A percentile compares a stretch with the other conserved stretches of the same genome.
These are phyloP conservation scores for Phoma herbarum DNA, from an alignment of 2,329 filamentous ascomycete species.

Conservation along the genomic window DNA sequence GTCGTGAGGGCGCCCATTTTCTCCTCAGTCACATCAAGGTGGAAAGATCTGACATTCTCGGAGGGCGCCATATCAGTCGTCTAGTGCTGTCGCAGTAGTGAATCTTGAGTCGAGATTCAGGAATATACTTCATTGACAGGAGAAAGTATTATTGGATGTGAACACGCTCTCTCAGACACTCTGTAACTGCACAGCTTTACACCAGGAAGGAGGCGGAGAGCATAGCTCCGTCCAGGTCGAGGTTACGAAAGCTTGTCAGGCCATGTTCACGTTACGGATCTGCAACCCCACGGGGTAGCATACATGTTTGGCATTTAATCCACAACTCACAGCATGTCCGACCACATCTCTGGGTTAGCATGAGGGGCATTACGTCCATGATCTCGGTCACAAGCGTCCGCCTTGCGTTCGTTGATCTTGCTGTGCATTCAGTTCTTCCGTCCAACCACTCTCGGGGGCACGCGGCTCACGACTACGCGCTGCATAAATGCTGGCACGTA, in stretches of 20 bases:
- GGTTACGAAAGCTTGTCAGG: slow-evolving; percentile 2
- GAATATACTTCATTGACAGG: background rate
- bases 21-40: slow-evolving; percentile 22
- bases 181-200: background rate
- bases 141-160: background rate
- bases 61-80: slow-evolving; percentile 13
- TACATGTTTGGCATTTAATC: slow-evolving; percentile 3
- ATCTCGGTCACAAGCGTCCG: slow-evolving; percentile 8
- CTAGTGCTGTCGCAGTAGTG: background rate
- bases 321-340: background rate
- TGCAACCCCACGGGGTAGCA: slow-evolving; percentile 3
- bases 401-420: slow-evolving; percentile 12
- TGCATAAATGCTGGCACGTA: slow-evolving; percentile 17
- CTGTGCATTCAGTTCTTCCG: slow-evolving; percentile 13
- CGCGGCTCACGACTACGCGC: slow-evolving; percentile 10
- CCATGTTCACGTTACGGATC: slow-evolving; percentile 8
- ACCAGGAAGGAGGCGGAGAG: slow-evolving; percentile 8
- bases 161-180: background rate
- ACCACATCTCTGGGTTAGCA: slow-evolving; percentile 1
- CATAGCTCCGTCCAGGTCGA: slow-evolving; percentile 10
- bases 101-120: background rate
- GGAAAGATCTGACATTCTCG: slow-evolving; percentile 20
- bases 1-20: slow-evolving; percentile 41
- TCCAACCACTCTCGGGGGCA: slow-evolving; percentile 19
- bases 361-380: background rate